Evolutionary conservation across 2,329 filamentous ascomycete species (phyloP), one percentile per base, ranked within the genome.

Genomic region (Colletotrichum spinosum): DNA sequence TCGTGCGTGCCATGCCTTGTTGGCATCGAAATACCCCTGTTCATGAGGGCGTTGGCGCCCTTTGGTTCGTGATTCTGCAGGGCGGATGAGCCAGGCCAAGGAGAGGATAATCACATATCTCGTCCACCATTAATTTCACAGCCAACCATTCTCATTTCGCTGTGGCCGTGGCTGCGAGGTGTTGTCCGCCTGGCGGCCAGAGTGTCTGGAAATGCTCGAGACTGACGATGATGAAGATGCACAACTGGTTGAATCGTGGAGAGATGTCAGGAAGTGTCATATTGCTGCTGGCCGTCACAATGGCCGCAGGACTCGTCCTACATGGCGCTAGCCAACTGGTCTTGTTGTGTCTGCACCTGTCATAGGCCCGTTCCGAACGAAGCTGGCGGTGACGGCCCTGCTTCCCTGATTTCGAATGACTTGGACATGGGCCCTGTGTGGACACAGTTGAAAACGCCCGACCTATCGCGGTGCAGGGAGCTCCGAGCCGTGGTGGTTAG

Each of bases 391-490:
- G 69, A 79, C 75, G 76, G 78, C 65, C 53, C 69, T 70, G 73
- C 73, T 77, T 78, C 74, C 77, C 74, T 80, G 80, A 73, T 77
- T 78, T 73, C 67, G 76, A 25, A 72, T 79, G 80, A 74, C 76
- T 78, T 74, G 66, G 70, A 68, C 73, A 72, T 72, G 72, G 73
- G 69, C 67, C 71, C 57, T 51, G 62, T 75, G 77, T 80, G 81
- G 74, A 75, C 74, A 73, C 69, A 70, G 70, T 71, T 74, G 69
- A 67, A 69, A 64, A 62, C 25, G 70, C 69, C 72, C 72, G 75
- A 75, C 82, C 83, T 84, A 84, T 85, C 78, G 80, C 67, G 71
- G 62, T 66, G 65, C 68, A 69, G 68, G 72, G 65, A 71, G 68
- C 70, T 61, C 68, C 65, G 72, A 72, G 74, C 75, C 73, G 73